Evolutionary conservation across 2,329 filamentous ascomycete species (phyloP), one percentile per base, ranked within the genome.

Genomic region (Exophiala oligosperma): DNA sequence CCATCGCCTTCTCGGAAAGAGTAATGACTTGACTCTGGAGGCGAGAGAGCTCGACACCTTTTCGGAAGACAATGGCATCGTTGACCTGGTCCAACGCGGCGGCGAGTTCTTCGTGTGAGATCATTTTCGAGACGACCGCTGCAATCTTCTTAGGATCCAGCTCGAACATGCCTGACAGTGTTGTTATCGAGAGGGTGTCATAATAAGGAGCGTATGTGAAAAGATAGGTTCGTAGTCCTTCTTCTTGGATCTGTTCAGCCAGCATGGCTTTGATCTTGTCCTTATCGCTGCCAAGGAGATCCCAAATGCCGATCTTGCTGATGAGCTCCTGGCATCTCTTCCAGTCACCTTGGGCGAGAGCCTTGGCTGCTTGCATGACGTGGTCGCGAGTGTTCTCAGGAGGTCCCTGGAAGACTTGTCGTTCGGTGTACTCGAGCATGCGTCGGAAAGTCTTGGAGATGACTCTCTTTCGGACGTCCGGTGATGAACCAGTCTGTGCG

Each of bases 151-250:
- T 85, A 68, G 88, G 81, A 57, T 92, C 84, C 24, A 99, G 87
- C 77, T 99, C 94, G 75, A 99, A 99, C 94, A 99, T 99, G 66
- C 80, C 81, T 63, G 91, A 88, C 61, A 99, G 84, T 24, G 92
- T 95, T 66, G 85, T 82, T 68, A 97, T 83, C 60, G 92, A 88
- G 60, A 99, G 86, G 23, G 94, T 97, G 79, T 99, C 94, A 81
- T 99, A 99, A 84, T 95, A 99, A 54, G 94, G 94, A 38, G 95
- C 94, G 77, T 99, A 99, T 56, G 94, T 99, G 84, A 99, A 99
- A 68, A 99, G 91, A 75, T 97, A 99, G 54, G 94, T 99, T 69
- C 94, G 87, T 54, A 99, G 87, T 68, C 95, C 94, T 80, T 99
- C 94, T 76, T 99, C 94, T 76, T 99, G 95, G 72, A 97, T 96